Evolutionary conservation across 805 yeast genomes (phyloP).

Genomic region (Metschnikowia orientalis): DNA sequence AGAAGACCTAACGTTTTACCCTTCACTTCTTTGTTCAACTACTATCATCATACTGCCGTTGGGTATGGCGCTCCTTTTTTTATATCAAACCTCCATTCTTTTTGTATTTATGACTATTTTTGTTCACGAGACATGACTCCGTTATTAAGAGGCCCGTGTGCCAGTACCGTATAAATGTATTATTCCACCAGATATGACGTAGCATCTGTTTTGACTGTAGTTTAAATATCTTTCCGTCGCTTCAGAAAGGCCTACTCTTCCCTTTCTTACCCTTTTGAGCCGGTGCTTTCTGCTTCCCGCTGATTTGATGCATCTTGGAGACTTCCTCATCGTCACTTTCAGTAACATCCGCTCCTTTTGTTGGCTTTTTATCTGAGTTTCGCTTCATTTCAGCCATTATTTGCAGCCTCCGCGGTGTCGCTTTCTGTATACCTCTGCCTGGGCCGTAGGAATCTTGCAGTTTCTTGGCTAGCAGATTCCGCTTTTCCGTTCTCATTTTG

Average conservation of each 20-base stretch:
- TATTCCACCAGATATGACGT: too few species aligned
- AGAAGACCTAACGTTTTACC: background rate
- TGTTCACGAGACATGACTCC: too few species aligned
- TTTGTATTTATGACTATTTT: too few species aligned
- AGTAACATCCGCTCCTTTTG: background rate
- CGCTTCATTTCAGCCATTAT: constrained; percentile 9
- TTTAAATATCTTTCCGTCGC: too few species aligned
- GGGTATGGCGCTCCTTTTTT: too few species aligned
- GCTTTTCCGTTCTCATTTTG: constrained; percentile 26
- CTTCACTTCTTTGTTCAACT: background rate
- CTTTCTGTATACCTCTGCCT: background rate
- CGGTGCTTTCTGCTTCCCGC: constrained; percentile 9
- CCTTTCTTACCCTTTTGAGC: constrained; percentile 13
- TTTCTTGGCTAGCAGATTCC: constrained; percentile 10
- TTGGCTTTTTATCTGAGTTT: constrained; percentile 3
- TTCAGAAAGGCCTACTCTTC: constrained; percentile 15
- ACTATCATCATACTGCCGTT: too few species aligned
- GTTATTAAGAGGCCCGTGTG: too few species aligned
- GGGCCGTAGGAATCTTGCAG: background rate
- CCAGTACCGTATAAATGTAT: too few species aligned
- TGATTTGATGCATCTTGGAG: constrained; percentile 14
- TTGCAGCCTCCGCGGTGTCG: constrained; percentile 7
- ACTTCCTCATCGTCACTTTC: constrained; percentile 17
- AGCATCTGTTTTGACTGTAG: too few species aligned
- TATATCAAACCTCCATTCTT: too few species aligned